Base-by-base conservation (phyloP, 257 asterid species). In the Fraxinus excelsior region DNA sequence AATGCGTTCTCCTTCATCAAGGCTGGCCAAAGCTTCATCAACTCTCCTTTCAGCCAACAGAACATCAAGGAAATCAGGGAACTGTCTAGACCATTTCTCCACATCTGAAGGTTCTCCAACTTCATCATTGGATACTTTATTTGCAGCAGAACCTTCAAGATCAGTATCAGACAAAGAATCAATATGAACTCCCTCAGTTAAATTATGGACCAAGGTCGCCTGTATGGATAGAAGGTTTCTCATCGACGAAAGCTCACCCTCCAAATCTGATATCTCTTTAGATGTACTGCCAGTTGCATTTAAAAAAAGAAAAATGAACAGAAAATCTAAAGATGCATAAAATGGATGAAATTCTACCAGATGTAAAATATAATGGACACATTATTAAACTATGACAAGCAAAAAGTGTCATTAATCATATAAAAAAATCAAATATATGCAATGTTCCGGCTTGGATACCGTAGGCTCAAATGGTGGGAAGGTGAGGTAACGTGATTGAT, bases 241-340 rank as follows among this genome's bases (percentile, higher is more conserved):
- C 97, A 96, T 96, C 51, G 98, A 96, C 78, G 97, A 93, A 78
- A 96, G 97, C 78, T 96, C 99, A 26, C 97, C 99, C 90, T 96
- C 99, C 78, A 96, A 89, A 84, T 96, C 99, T 72, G 99, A 96
- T 83, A 96, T 96, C 91, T 96, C 99, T 90, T 96, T 96, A 72
- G 99, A 91, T 14, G 99, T 96, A 72, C 99, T 96, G 94, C 83
- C 82, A 38, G 72, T 40, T 72, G 75, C 14, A 67, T 67, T 62
- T 3, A 21, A 44, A 44, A 72, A 80, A 58, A 37, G 67, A 69
- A 40, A 51, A 70, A 38, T 1, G 14, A 34, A 44, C 74, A 65
- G 21, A 74, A 68, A 64, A 68, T 58, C 65, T 31, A 76, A 37
- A 67, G 10, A 38, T 46, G 21, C 25, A 75, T 51, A 46, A 80